Conservation (phyloP, 805 yeast genomes). For the Wickerhamomyces subpelliculosus region DNA sequence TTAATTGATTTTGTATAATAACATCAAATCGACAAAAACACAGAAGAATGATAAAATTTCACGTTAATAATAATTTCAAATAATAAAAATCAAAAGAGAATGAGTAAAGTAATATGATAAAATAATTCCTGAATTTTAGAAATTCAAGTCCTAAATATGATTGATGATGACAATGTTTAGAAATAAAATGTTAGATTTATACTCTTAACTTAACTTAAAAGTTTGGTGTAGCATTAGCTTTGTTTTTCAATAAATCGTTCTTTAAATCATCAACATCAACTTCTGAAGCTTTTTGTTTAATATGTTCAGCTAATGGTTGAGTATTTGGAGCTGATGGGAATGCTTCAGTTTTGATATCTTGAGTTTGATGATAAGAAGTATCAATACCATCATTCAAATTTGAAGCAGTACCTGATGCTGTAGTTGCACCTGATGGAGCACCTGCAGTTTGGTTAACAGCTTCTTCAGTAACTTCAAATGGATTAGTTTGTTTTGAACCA, state of each 20-base stretch:
- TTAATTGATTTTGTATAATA: too few species aligned
- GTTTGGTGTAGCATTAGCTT: conserved; percentile 16
- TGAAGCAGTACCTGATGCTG: conserved; percentile 5
- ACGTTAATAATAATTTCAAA: too few species aligned
- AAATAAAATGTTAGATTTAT: too few species aligned
- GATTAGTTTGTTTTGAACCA: conserved; percentile 15
- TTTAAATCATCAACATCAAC: conserved; percentile 26
- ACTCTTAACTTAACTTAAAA: too few species aligned
- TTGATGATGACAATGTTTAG: too few species aligned
- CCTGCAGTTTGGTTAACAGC: conserved; percentile 6
- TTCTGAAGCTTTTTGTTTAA: conserved; percentile 10
- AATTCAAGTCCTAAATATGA: too few species aligned
- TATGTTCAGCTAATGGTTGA: conserved; percentile 15
- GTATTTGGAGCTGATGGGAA: conserved; percentile 30
- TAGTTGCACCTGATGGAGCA: conserved; percentile 10
- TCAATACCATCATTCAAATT: conserved; percentile 6
- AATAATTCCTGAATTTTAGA: too few species aligned
- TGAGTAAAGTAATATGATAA: too few species aligned
- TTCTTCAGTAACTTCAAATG: conserved; percentile 16
- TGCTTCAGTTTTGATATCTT: conserved; percentile 14
- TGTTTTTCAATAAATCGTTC: conserved; percentile 24
- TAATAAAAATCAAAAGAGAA: too few species aligned
- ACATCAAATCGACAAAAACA: too few species aligned
- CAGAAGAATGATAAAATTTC: too few species aligned
- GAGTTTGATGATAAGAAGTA: conserved; percentile 7